Base-by-base conservation (phyloP, 768 basidiomycete species). In the Coprinellus micaceus region DNA sequence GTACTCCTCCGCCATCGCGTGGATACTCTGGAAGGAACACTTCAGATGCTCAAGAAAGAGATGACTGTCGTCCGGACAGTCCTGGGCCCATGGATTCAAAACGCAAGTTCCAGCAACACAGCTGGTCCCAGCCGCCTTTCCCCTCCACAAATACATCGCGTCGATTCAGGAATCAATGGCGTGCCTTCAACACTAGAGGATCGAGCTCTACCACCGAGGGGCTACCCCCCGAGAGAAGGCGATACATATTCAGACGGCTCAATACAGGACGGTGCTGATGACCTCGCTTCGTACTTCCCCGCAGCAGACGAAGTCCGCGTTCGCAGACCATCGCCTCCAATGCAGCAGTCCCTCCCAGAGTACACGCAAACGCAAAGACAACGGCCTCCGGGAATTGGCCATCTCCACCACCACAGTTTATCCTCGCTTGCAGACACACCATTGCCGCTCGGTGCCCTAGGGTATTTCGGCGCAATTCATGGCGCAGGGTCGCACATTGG, bases 1-100 rank as follows among this genome's bases (percentile, higher is more conserved):
- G 70, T 78, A 17, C 56, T 82, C 9, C 76, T 94, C 17, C 80
- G 82, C 25, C 76, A 79, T 58, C 78, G 79, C 29, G 71, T 89
- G 9, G 79, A 82, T 12, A 74, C 76, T 0, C 69, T 90, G 21
- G 89, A 91, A 64, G 77, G 76, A 15, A 69, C 77, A 2, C 64
- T 87, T 22, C 75, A 78, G 28, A 67, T 68, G 4, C 71, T 84
- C 64, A 76, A 76, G 49, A 77, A 74, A 37, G 89, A 94, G 58
- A 73, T 91, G 65, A 72, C 74, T 10, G 69, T 71, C 7, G 74
- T 83, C 29, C 82, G 79, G 64, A 69, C 63, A n/a, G 81, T 79
- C 4, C 67, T 94, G 15, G 88, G 88, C 0, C 89, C 75, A 21
- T 74, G 71, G 73, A 67, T 63, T 49, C 67, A 64, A 39, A 58